These are phyloP conservation scores for Parastagonospora nodorum DNA, from an alignment of 2,329 filamentous ascomycete genomes.

Conservation along the genomic window DNA sequence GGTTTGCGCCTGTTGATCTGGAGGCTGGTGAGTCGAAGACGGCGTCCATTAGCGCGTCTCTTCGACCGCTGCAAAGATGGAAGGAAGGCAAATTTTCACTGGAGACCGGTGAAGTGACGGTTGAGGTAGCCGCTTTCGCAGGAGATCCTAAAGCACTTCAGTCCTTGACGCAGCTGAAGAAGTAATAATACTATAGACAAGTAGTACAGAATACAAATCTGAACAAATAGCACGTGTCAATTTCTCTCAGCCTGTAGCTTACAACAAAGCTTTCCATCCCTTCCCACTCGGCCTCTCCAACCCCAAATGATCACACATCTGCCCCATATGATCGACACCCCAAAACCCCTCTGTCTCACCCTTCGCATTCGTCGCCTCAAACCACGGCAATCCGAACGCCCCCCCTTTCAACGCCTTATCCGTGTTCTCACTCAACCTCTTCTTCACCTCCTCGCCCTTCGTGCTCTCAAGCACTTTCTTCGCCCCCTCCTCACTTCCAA, in stretches of 20 bases:
- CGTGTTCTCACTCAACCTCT: conserved; percentile 55
- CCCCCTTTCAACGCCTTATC: conserved; percentile 58
- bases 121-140: not conserved
- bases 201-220: not conserved
- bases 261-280: conserved; percentile 48
- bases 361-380: conserved; percentile 59
- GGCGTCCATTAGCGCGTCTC: not conserved
- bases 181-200: conserved; percentile 5
- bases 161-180: not conserved
- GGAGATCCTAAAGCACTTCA: not conserved
- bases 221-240: not conserved
- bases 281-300: conserved; percentile 50
- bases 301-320: conserved; percentile 58
- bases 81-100: not conserved
- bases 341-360: conserved; percentile 62
- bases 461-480: conserved; percentile 48
- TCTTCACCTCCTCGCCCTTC: conserved; percentile 52
- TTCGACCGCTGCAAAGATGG: not conserved
- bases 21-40: not conserved
- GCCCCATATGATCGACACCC: conserved; percentile 65
- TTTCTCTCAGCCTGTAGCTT: conserved; percentile 5
- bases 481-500: conserved; percentile 54
- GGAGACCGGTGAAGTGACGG: not conserved
- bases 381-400: conserved; percentile 67
- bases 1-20: not conserved